Evolutionary conservation across 192 early-diverging fungal genomes (phyloP).

Genomic region (Phycomyces blakesleeanus): DNA sequence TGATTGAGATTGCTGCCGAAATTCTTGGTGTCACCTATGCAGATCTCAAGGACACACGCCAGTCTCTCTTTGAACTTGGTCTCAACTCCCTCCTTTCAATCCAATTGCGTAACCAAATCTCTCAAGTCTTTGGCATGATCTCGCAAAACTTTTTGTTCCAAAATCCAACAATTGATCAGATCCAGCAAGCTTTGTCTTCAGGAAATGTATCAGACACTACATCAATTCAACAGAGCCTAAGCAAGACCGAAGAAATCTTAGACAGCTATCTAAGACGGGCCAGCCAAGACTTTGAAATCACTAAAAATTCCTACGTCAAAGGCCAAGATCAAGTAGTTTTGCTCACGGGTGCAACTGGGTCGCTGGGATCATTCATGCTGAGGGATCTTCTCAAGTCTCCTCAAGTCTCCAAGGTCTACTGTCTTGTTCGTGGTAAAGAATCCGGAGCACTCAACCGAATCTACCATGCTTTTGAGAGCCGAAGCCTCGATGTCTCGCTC

Average conservation of each 20-base stretch:
- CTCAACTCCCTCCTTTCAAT: constrained; percentile 25
- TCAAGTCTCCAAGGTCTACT: constrained; percentile 27
- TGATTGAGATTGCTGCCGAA: constrained; percentile 6
- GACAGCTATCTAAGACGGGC: constrained; percentile 13
- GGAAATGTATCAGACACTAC: not conserved
- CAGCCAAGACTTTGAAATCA: constrained; percentile 11
- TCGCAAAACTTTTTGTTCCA: constrained; percentile 31
- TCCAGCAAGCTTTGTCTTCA: constrained; percentile 7
- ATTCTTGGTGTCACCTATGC: constrained; percentile 7
- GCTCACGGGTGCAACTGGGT: constrained; percentile 36
- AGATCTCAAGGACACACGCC: constrained; percentile 2
- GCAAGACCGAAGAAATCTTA: constrained; percentile 13
- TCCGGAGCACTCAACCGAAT: constrained; percentile 5
- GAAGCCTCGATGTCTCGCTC: constrained; percentile 20
- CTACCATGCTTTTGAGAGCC: constrained; percentile 16
- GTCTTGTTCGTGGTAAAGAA: constrained; percentile 25
- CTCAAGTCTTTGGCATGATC: constrained; percentile 3
- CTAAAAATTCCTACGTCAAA: not conserved
- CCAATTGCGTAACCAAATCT: constrained; percentile 22
- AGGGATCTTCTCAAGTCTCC: constrained; percentile 19
- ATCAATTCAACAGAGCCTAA: constrained; percentile 1
- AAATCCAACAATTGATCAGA: constrained; percentile 11
- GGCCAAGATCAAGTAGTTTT: constrained; percentile 20
- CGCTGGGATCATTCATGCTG: constrained; percentile 31
- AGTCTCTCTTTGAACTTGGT: constrained; percentile 30